phyloP scores from a whole-genome alignment of 768 basidiomycete genomes.

The Tephrocybe sp. region DNA sequence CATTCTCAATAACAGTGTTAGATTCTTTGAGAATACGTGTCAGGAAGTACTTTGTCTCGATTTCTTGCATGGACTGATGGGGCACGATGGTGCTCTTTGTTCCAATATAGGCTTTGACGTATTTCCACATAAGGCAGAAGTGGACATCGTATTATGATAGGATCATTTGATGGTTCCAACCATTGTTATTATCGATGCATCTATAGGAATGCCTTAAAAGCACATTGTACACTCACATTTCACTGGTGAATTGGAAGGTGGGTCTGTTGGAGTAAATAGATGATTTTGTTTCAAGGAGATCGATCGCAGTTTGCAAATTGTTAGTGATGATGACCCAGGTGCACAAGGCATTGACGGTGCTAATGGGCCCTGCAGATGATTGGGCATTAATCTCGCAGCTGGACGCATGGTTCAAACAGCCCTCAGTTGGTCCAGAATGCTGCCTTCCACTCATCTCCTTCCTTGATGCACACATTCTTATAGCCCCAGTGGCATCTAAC shows the following conservation, averaged over 20 bases:
- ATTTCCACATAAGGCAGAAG: constrained; percentile 20
- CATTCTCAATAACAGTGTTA: constrained; percentile 10
- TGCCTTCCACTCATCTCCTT: too few species aligned
- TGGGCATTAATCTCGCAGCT: too few species aligned
- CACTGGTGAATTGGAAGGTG: constrained; percentile 16
- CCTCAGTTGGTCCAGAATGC: too few species aligned
- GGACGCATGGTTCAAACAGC: too few species aligned
- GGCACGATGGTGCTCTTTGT: constrained; percentile 12
- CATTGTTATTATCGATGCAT: constrained; percentile 8
- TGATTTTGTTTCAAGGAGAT: constrained; percentile 17
- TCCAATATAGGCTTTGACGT: constrained; percentile 16
- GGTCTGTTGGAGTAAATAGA: constrained; percentile 19
- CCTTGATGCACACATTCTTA: too few species aligned
- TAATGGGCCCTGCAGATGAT: constrained; percentile 16
- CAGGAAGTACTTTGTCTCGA: constrained; percentile 16
- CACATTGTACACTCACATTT: constrained; percentile 5
- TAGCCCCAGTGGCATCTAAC: too few species aligned
- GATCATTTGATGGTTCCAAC: constrained; percentile 20
- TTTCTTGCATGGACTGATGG: constrained; percentile 13
- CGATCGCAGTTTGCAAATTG: constrained; percentile 16
- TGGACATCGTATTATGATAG: constrained; percentile 17
- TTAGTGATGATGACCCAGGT: constrained; percentile 18
- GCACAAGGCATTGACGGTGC: constrained; percentile 14
- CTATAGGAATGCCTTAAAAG: neutral
- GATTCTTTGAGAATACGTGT: constrained; percentile 14